Percentiles rank a stretch among this genome's conserved stretches.
phyloP scores from a whole-genome alignment of 1,139 yeast genomes.

The Candida tropicalis region DNA sequence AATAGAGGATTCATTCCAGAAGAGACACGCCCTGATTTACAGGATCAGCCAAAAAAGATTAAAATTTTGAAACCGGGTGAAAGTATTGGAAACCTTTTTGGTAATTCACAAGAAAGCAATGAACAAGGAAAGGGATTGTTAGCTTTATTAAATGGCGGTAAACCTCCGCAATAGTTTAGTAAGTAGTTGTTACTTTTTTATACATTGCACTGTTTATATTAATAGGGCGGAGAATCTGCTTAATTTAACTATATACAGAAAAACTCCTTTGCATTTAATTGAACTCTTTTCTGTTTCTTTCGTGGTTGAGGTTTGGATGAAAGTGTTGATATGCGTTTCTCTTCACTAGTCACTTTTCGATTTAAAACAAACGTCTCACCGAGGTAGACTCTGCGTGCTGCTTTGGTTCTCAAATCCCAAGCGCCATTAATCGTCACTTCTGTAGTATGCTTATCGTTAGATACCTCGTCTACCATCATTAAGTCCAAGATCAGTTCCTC shows the following conservation, averaged over 20 bases:
- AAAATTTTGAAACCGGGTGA: slow-evolving; percentile 37
- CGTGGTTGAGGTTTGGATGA: slow-evolving; percentile 1
- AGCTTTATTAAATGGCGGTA: slow-evolving; percentile 21
- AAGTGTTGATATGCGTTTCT: not conserved
- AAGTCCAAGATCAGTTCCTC: slow-evolving; percentile 1
- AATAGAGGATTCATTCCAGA: not conserved
- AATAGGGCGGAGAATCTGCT: not conserved
- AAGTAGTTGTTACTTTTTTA: too few relatives aligned
- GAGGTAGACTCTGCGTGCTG: not conserved
- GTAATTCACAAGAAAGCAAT: slow-evolving; percentile 9
- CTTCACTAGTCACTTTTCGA: not conserved
- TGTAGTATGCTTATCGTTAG: not conserved
- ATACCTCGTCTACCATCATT: slow-evolving; percentile 3
- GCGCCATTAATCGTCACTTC: not conserved
- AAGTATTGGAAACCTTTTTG: slow-evolving; percentile 20
- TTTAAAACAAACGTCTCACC: slow-evolving; percentile 8
- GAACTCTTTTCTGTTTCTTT: slow-evolving; percentile 12
- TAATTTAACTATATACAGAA: slow-evolving; percentile 17
- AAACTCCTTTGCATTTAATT: slow-evolving; percentile 19
- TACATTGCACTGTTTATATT: too few relatives aligned
- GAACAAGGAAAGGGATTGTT: slow-evolving; percentile 21
- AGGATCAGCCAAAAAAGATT: slow-evolving; percentile 15
- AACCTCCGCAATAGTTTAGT: slow-evolving; percentile 6
- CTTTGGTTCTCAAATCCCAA: slow-evolving; percentile 9
- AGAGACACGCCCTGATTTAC: not conserved